phyloP scores from a whole-genome alignment of 768 basidiomycete species.

The Tylopilus sp. region DNA sequence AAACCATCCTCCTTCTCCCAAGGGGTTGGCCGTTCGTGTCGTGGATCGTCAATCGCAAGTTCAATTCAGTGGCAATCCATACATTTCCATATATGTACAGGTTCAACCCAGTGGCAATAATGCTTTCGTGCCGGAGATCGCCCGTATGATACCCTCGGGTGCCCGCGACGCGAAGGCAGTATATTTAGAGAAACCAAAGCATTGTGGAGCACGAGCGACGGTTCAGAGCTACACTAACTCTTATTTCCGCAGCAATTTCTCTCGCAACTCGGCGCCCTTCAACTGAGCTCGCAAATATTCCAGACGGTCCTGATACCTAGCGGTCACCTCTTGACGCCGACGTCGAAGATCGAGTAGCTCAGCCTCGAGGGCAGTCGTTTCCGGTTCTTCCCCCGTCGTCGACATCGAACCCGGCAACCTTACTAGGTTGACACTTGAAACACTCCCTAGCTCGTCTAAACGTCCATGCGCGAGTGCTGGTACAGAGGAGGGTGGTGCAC shows the following conservation, averaged over 20 bases:
- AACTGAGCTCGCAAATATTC: slow-evolving; percentile 80
- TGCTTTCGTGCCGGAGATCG: neutral
- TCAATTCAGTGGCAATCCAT: too few relatives aligned
- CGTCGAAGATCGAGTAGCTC: slow-evolving; percentile 70
- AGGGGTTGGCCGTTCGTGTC: too few relatives aligned
- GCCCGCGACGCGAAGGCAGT: neutral
- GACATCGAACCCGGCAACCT: slow-evolving; percentile 31
- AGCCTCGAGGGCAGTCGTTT: slow-evolving; percentile 39
- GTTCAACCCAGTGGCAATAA: neutral
- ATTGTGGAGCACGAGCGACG: slow-evolving; percentile 10
- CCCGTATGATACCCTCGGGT: neutral
- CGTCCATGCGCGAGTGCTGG: slow-evolving; percentile 30
- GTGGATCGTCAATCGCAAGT: too few relatives aligned
- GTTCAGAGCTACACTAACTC: slow-evolving; percentile 5
- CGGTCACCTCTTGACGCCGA: slow-evolving; percentile 65
- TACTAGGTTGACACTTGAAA: slow-evolving; percentile 50
- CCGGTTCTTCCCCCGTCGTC: slow-evolving; percentile 34
- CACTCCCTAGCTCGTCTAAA: slow-evolving; percentile 35
- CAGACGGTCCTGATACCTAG: slow-evolving; percentile 69
- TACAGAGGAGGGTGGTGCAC: slow-evolving; percentile 33
- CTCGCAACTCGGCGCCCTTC: slow-evolving; percentile 80
- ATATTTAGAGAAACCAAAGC: slow-evolving; percentile 19
- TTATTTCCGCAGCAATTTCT: slow-evolving; percentile 69
- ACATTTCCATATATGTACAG: slow-evolving; percentile 2
- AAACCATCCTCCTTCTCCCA: slow-evolving; percentile 8